Conservation (phyloP, 352 stramenopile species). For the Thraustotheca clavata region DNA sequence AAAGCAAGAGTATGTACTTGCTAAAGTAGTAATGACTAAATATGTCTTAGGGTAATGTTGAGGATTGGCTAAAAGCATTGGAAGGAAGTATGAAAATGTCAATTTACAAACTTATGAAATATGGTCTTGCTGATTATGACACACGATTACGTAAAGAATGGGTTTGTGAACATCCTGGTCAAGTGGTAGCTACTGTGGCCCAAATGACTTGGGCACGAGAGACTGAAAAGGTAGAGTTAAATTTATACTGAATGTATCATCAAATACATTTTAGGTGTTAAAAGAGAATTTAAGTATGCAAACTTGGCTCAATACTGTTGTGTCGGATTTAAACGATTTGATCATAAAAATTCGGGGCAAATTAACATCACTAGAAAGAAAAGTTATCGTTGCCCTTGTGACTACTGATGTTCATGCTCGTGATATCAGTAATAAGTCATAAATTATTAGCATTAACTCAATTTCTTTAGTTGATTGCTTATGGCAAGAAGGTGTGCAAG, state of each 20-base stretch:
- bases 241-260: constrained; percentile 39
- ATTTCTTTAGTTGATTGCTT: constrained; percentile 41
- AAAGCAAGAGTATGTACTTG: constrained; percentile 62
- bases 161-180: constrained; percentile 85
- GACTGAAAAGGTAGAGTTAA: constrained; percentile 86
- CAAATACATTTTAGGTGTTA: too few species aligned
- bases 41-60: constrained; percentile 50
- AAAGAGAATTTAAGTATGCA: constrained; percentile 45
- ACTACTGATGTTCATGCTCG: constrained; percentile 89
- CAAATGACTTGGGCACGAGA: constrained; percentile 90
- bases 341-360: constrained; percentile 90
- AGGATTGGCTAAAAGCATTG: constrained; percentile 83
- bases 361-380: constrained; percentile 79
- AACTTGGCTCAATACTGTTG: constrained; percentile 57
- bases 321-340: constrained; percentile 83
- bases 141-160: constrained; percentile 68
- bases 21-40: constrained; percentile 6
- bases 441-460: neutral
- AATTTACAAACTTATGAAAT: constrained; percentile 91
- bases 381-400: constrained; percentile 91
- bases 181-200: constrained; percentile 89
- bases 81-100: constrained; percentile 87
- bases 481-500: constrained; percentile 53
- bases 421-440: constrained; percentile 48
- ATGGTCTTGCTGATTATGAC: constrained; percentile 87